Evolutionary conservation across 768 basidiomycete species (phyloP).

Genomic region (Pleurotus cornucopiae): DNA sequence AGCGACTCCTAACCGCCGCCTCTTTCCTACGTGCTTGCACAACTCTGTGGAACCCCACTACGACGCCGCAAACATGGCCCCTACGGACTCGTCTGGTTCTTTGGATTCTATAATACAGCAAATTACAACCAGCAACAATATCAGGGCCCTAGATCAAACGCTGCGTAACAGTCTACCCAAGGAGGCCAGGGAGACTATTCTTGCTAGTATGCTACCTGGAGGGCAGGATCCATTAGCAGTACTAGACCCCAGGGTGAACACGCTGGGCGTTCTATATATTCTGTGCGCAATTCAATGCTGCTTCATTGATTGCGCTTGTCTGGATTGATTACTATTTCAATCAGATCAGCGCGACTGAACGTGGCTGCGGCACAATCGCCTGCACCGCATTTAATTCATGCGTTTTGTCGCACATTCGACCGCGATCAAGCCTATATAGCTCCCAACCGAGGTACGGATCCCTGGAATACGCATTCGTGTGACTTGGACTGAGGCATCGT

Average conservation of each 20-base stretch:
- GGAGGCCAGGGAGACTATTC: slow-evolving; percentile 54
- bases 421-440: slow-evolving; percentile 62
- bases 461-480: neutral
- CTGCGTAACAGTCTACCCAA: slow-evolving; percentile 45
- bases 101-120: slow-evolving; percentile 38
- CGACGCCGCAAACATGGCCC: slow-evolving; percentile 17
- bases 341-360: slow-evolving; percentile 58
- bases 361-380: slow-evolving; percentile 35
- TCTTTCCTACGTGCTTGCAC: too few relatives aligned
- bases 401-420: slow-evolving; percentile 62
- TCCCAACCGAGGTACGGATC: slow-evolving; percentile 58
- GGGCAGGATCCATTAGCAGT: slow-evolving; percentile 68
- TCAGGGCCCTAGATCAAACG: slow-evolving; percentile 34
- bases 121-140: slow-evolving; percentile 40
- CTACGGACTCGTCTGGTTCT: slow-evolving; percentile 17
- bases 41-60: neutral
- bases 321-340: neutral
- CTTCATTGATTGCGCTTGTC: neutral
- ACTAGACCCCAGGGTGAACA: slow-evolving; percentile 51
- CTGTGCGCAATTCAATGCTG: slow-evolving; percentile 43
- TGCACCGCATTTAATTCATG: slow-evolving; percentile 34
- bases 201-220: slow-evolving; percentile 47
- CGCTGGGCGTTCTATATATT: slow-evolving; percentile 67
- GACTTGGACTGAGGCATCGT: neutral
- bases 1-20: neutral